Evolutionary conservation across 1,284 basidiomycete species (phyloP).

Genomic region (Blastosporella zonata): DNA sequence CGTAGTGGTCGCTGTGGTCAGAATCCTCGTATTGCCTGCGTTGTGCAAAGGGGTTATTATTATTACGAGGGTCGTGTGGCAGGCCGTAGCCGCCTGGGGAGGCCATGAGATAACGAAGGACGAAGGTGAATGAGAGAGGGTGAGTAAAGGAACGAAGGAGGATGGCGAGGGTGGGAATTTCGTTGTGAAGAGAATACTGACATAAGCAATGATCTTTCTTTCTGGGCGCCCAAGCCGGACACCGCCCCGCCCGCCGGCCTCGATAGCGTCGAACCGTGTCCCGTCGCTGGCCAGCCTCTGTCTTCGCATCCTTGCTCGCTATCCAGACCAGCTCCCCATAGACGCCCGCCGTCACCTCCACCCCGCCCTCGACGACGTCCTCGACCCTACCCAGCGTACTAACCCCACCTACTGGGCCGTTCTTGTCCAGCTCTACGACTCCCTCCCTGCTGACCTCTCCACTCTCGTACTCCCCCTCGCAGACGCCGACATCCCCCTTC

Average conservation of each 20-base stretch:
- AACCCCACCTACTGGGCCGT: constrained; percentile 58
- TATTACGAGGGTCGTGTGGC: constrained; percentile 30
- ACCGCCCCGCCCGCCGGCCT: neutral
- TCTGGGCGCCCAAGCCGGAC: neutral
- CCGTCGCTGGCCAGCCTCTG: constrained; percentile 28
- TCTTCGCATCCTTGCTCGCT: constrained; percentile 21
- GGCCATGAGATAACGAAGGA: constrained; percentile 27
- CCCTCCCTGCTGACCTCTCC: constrained; percentile 44
- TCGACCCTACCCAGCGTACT: constrained; percentile 35
- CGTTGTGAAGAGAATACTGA: constrained; percentile 10
- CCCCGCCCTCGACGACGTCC: constrained; percentile 35
- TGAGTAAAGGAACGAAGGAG: constrained; percentile 11
- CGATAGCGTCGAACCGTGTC: constrained; percentile 1
- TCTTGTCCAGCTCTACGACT: constrained; percentile 54
- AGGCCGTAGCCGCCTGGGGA: constrained; percentile 29
- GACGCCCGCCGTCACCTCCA: constrained; percentile 22
- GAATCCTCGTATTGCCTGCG: constrained; percentile 39
- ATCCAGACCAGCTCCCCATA: constrained; percentile 23
- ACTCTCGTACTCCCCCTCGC: constrained; percentile 48
- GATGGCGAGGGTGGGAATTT: constrained; percentile 16
- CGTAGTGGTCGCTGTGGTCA: constrained; percentile 51
- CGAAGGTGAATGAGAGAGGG: constrained; percentile 24
- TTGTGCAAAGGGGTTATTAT: constrained; percentile 32
- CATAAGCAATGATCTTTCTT: neutral
- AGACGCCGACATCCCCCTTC: constrained; percentile 49